Base-by-base conservation (phyloP, 495 filamentous ascomycete species). In the Hyaloscypha variabilis region DNA sequence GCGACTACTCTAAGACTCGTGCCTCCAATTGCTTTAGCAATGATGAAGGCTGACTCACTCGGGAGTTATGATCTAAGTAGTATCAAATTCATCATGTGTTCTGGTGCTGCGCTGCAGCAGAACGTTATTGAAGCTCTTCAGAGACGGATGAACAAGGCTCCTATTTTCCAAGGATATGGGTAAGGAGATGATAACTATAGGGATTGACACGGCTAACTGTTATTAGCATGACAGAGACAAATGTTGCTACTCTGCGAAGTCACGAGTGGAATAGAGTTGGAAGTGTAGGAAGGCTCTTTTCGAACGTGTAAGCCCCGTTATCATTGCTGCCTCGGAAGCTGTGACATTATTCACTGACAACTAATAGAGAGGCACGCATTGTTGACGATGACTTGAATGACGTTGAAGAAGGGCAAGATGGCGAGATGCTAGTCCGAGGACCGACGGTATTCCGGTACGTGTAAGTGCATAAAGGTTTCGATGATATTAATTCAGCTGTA, bases 71-170 rank as follows among this genome's bases (percentile, higher is more conserved):
- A 97, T 74, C 76, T 97, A 17, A 88, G 84, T 14, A 87, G 82
- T 30, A 66, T 97, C 11, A 87, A 88, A 51, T 91, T 93, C 86
- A 78, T 96, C 77, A 94, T 91, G 76, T 93, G 86, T 4, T 94
- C 91, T 4, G 94, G 93, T 1, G 94, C 94, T 6, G 94, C 94
- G 2, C 77, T 97, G 56, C 94, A 91, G 0, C 79, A 83, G 23
- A 92, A 97, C 59, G 79, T 97, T 3, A 90, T 92, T 14, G 84
- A 93, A 64, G 82, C 86, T 14, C 86, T 94, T 13, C 91, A 92
- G 77, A 71, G 83, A 10, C 83, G 92, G 13, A 80, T 94, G 56
- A 85, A 86, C 52, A 26, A 26, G 13, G 77, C 94, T 49, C 88
- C 88, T 52, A 81, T 83, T 13, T 85, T 84, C 74, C 82, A 87